Evolutionary conservation across 2,329 filamentous ascomycete species (phyloP).

Genomic region (Lasiodiplodia citricola): DNA sequence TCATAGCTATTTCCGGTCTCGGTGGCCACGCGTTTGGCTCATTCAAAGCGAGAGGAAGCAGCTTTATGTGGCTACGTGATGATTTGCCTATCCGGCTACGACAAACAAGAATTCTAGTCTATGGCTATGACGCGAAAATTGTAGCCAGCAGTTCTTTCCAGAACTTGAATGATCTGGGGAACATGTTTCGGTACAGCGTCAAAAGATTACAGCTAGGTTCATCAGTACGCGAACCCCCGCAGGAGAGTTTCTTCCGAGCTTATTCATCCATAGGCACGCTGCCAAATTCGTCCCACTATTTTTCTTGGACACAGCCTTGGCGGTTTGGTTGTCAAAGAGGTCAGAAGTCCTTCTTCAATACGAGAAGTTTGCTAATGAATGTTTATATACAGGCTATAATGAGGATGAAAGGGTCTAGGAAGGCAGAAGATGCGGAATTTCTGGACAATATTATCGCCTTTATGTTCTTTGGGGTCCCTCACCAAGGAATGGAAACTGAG

Average conservation of each 20-base stretch:
- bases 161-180: background rate
- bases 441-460: background rate
- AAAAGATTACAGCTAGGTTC: background rate
- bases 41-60: conserved; percentile 37
- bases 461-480: conserved; percentile 7
- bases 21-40: conserved; percentile 28
- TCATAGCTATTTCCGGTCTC: conserved; percentile 31
- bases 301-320: conserved; percentile 10
- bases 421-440: background rate
- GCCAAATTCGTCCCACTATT: background rate
- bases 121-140: conserved; percentile 33
- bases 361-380: background rate
- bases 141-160: background rate
- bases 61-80: conserved; percentile 40
- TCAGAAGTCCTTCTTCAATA: background rate
- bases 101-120: conserved; percentile 34
- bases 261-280: background rate
- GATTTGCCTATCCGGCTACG: conserved; percentile 33
- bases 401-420: background rate
- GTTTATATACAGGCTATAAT: background rate
- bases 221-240: background rate
- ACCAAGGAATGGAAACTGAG: conserved; percentile 4
- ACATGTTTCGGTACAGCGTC: background rate
- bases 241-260: background rate
- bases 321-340: conserved; percentile 13